Conservation (phyloP, 2,329 filamentous ascomycete species). For the Westerdykella aurantiaca region DNA sequence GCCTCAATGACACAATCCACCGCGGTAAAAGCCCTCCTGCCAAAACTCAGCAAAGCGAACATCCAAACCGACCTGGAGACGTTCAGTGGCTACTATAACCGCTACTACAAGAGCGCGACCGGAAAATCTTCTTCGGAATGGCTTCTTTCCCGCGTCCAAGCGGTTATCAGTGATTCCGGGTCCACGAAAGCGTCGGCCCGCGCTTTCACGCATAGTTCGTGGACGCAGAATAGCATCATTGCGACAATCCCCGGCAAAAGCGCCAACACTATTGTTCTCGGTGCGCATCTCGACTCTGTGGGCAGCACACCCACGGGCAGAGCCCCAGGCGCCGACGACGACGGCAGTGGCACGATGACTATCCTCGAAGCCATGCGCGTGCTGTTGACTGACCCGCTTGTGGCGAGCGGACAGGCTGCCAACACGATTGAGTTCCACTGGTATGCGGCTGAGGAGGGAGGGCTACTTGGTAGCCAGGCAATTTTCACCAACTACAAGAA, state of each 20-base stretch:
- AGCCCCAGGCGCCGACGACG: conserved; percentile 91
- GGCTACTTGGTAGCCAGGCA: conserved; percentile 79
- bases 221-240: conserved; percentile 88
- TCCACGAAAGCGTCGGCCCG: conserved; percentile 64
- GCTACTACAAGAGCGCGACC: conserved; percentile 19
- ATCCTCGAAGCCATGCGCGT: conserved; percentile 87
- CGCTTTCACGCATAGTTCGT: conserved; percentile 67
- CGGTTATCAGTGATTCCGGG: conserved; percentile 65
- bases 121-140: conserved; percentile 82
- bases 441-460: conserved; percentile 88
- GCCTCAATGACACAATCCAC: conserved; percentile 10
- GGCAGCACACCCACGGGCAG: not conserved
- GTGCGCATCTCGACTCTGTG: conserved; percentile 71
- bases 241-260: conserved; percentile 82
- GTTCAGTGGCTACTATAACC: conserved; percentile 19
- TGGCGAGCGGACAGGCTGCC: conserved; percentile 58
- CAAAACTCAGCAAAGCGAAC: conserved; percentile 16
- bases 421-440: conserved; percentile 97
- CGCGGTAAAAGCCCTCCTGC: conserved; percentile 11
- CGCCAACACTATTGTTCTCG: conserved; percentile 79
- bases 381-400: conserved; percentile 67
- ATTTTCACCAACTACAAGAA: conserved; percentile 80
- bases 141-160: conserved; percentile 69
- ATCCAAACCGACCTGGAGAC: conserved; percentile 14
- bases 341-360: conserved; percentile 87